Base-by-base conservation (phyloP, 2,329 filamentous ascomycete species). In the Fusarium sp. region DNA sequence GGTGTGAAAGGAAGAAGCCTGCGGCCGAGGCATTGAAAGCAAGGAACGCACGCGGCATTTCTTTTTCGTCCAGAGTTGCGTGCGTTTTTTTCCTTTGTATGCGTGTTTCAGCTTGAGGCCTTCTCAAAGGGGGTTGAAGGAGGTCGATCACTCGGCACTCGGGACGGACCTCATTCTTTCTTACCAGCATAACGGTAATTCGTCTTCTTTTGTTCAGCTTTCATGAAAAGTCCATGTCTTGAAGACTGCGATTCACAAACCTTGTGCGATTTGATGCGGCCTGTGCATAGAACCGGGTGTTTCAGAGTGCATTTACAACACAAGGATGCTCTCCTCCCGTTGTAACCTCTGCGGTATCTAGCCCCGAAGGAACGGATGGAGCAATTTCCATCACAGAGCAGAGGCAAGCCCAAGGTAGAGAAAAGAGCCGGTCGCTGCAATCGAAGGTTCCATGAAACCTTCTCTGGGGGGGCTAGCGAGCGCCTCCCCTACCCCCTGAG, bases 401-500 rank as follows among this genome's bases (percentile, higher is more conserved):
- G 10, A 24, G 20, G 37, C 29, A 31, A 11, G 31, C 31, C 31
- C 31, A 34, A 34, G 31, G 31, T 13, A 54, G 45, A 29, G 24
- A 34, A 37, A 40, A 47, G 56, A 69, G 59, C 54, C 38, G 70
- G 52, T 37, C 70, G 62, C 60, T 56, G 66, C 61, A 67, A 71
- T 76, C 69, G 74, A 78, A 78, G 71, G 60, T 78, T 78, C 76
- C 67, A 78, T 73, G 71, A 77, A 75, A 73, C 73, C 75, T 78
- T 78, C 76, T 74, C 76, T 67, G 38, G 63, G 38, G 63, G 42
- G 58, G 58, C 72, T 75, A 74, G 62, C 34, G 62, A 70, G 37
- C 64, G 69, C 47, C 59, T 45, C 27, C 40, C 40, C 59, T 34
- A 29, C 20, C 37, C 66, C 69, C 72, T 75, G 69, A 75, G 72